Conservation (phyloP, 2,329 filamentous ascomycete species). For the Clonostachys chloroleuca region DNA sequence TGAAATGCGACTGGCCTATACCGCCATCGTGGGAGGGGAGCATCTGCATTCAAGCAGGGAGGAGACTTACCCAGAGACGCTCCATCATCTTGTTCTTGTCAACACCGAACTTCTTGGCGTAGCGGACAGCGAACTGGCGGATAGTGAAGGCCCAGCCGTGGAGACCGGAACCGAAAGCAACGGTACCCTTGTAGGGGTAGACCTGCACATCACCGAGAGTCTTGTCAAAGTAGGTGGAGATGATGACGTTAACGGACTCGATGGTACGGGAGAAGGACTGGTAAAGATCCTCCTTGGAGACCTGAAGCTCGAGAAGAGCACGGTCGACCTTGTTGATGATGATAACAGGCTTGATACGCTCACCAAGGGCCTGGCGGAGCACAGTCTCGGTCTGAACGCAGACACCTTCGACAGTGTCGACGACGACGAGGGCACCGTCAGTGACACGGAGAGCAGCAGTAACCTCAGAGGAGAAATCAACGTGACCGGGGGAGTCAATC, state of each 20-base stretch:
- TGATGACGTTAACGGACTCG: slow-evolving; percentile 99
- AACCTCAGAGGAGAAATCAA: slow-evolving; percentile 99
- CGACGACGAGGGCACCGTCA: slow-evolving; percentile 98
- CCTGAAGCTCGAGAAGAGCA: slow-evolving; percentile 97
- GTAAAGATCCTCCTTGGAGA: slow-evolving; percentile 98
- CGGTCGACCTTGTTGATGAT: slow-evolving; percentile 99
- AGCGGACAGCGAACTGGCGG: slow-evolving; percentile 92
- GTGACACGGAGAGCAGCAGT: slow-evolving; percentile 99
- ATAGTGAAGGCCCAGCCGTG: slow-evolving; percentile 99
- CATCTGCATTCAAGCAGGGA: neutral
- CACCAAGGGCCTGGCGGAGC: slow-evolving; percentile 95
- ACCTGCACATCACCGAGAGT: slow-evolving; percentile 96
- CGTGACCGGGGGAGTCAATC: slow-evolving; percentile 99
- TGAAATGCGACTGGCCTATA: too few species aligned
- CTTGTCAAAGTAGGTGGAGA: slow-evolving; percentile 98
- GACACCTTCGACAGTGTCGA: slow-evolving; percentile 99
- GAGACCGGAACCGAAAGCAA: slow-evolving; percentile 98
- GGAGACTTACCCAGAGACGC: slow-evolving; percentile 83
- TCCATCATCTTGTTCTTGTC: slow-evolving; percentile 99
- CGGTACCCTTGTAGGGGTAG: slow-evolving; percentile 94
- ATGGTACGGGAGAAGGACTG: slow-evolving; percentile 99
- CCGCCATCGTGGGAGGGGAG: too few species aligned
- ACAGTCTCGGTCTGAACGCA: slow-evolving; percentile 99
- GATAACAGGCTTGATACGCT: slow-evolving; percentile 99
- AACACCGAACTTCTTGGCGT: slow-evolving; percentile 99